A percentile compares a stretch with the other conserved stretches of the same genome.
Conservation (phyloP, 345 rosid genomes). For the Schrenkiella parvula region DNA sequence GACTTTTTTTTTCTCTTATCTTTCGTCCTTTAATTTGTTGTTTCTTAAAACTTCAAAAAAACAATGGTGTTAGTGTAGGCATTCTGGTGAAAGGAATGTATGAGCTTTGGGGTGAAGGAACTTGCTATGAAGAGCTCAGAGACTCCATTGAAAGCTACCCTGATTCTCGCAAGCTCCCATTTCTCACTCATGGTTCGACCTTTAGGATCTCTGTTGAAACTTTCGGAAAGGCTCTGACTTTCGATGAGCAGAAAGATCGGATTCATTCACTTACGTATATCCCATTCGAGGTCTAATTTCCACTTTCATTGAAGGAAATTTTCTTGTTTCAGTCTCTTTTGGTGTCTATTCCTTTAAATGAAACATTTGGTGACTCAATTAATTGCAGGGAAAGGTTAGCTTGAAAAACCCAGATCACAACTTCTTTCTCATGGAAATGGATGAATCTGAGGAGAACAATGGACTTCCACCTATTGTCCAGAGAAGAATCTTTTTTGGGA, state of each 20-base stretch:
- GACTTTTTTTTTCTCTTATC: background rate
- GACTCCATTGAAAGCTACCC: conserved; percentile 64
- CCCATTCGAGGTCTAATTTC: conserved; percentile 63
- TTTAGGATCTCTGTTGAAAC: conserved; percentile 78
- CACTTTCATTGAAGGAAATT: background rate
- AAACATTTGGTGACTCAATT: conserved; percentile 11
- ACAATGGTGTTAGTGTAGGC: conserved; percentile 41
- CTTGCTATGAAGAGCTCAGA: conserved; percentile 63
- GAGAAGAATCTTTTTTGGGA: conserved; percentile 77
- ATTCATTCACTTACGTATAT: conserved; percentile 59
- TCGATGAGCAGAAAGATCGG: conserved; percentile 74
- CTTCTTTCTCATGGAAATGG: conserved; percentile 86
- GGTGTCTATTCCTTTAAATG: background rate
- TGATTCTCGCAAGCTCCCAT: conserved; percentile 65
- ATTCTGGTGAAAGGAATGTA: conserved; percentile 92
- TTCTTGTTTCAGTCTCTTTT: background rate
- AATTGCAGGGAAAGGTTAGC: conserved; percentile 68
- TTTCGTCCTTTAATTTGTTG: background rate
- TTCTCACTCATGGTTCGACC: conserved; percentile 48
- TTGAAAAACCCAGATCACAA: conserved; percentile 72
- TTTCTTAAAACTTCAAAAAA: background rate
- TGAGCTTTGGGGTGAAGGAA: conserved; percentile 96
- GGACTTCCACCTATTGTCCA: conserved; percentile 82
- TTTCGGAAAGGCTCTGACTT: conserved; percentile 73
- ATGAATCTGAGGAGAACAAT: conserved; percentile 63